phyloP scores from a whole-genome alignment of 2,329 filamentous ascomycete genomes.

The Fusarium nematophilum region DNA sequence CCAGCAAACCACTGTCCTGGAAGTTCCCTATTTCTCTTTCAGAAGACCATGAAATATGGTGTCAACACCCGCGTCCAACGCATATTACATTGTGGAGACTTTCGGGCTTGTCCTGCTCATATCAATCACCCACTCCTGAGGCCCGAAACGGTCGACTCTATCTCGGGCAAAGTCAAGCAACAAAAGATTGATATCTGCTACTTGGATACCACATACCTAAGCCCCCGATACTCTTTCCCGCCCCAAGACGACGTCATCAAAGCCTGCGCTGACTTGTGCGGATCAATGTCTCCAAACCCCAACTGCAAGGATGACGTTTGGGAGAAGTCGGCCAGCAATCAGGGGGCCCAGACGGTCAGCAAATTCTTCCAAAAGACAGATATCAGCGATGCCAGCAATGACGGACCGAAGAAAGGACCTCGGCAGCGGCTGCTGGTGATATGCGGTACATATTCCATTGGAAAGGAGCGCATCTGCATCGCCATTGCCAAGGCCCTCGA shows the following conservation, averaged over 20 bases:
- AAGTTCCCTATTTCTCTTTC: constrained; percentile 92
- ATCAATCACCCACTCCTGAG: constrained; percentile 83
- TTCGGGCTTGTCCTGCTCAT: constrained; percentile 88
- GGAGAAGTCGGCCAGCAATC: constrained; percentile 56
- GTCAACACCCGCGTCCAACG: constrained; percentile 73
- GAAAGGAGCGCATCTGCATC: constrained; percentile 95
- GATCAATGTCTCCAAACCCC: constrained; percentile 76
- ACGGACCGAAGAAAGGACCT: constrained; percentile 40
- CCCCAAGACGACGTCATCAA: constrained; percentile 87
- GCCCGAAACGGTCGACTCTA: constrained; percentile 76
- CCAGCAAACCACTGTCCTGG: constrained; percentile 97
- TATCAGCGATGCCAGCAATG: constrained; percentile 44
- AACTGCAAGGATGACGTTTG: constrained; percentile 60
- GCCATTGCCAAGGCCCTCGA: constrained; percentile 88
- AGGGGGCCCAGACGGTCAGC: constrained; percentile 59
- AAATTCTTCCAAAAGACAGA: constrained; percentile 62
- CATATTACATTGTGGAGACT: constrained; percentile 95
- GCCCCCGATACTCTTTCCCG: constrained; percentile 94
- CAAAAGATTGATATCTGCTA: constrained; percentile 97
- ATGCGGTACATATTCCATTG: constrained; percentile 97
- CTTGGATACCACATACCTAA: constrained; percentile 96
- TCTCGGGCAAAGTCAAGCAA: constrained; percentile 77
- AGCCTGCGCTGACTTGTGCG: constrained; percentile 88
- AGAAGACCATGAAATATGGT: constrained; percentile 76
- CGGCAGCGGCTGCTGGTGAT: constrained; percentile 82